A percentile compares a stretch with the other conserved stretches of the same genome.
These are phyloP conservation scores for Calendula officinalis DNA, from an alignment of 129 eudicot genomes.

Conservation along the genomic window DNA sequence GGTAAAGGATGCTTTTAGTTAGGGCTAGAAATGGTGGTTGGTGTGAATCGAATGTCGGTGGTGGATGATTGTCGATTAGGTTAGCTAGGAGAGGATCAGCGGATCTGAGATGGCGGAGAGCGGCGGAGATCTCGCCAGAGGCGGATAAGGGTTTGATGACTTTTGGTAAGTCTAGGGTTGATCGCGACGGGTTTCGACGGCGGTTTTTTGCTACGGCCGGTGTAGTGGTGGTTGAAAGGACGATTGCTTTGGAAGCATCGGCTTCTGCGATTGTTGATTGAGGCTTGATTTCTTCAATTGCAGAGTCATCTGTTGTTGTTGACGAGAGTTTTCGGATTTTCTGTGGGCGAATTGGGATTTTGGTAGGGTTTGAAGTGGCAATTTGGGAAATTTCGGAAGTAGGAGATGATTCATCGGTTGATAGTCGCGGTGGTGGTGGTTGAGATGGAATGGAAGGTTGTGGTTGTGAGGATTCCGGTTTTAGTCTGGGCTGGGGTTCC, in stretches of 20 bases:
- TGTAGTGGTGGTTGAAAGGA: constrained; percentile 30
- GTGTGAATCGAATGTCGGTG: constrained; percentile 63
- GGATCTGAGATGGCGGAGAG: constrained; percentile 61
- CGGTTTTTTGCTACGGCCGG: constrained; percentile 31
- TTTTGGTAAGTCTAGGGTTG: constrained; percentile 31
- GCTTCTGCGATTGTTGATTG: constrained; percentile 30
- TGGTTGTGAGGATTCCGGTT: constrained; percentile 32
- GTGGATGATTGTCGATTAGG: constrained; percentile 57
- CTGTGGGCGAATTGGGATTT: constrained; percentile 91
- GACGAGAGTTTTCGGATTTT: constrained; percentile 73
- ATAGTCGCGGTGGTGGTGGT: constrained; percentile 29
- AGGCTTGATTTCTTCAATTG: constrained; percentile 1
- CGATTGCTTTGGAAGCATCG: constrained; percentile 33
- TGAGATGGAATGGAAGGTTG: constrained; percentile 26
- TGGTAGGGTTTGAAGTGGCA: constrained; percentile 52
- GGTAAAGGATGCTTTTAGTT: constrained; percentile 71
- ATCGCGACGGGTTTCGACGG: constrained; percentile 44
- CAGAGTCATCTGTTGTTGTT: constrained; percentile 7
- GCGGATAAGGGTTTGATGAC: constrained; percentile 53
- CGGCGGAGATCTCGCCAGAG: constrained; percentile 50
- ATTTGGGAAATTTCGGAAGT: constrained; percentile 33
- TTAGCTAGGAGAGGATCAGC: constrained; percentile 58
- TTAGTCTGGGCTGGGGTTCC: constrained; percentile 21
- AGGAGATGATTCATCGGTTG: not conserved
- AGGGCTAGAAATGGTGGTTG: constrained; percentile 69